These are phyloP conservation scores for Sugiyamaella castrensis DNA, from an alignment of 1,139 yeast genomes.

Conservation along the genomic window DNA sequence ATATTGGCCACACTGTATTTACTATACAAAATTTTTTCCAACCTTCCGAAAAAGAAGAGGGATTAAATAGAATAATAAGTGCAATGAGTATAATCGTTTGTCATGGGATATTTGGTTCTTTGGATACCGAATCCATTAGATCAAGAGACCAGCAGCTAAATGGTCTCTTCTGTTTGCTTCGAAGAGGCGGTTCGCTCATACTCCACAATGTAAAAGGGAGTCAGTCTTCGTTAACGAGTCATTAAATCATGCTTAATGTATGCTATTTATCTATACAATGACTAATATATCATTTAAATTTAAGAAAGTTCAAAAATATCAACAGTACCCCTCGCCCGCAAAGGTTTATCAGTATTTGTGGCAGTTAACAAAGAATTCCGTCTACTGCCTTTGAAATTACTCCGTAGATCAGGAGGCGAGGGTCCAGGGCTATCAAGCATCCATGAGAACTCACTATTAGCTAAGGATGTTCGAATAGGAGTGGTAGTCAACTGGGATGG, in stretches of 20 bases:
- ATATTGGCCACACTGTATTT: conserved; percentile 37
- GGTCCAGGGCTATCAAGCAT: conserved; percentile 20
- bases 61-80: neutral
- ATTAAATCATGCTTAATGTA: no score
- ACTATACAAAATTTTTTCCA: conserved; percentile 31
- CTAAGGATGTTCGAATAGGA: conserved; percentile 21
- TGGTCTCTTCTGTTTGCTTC: no score
- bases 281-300: neutral
- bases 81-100: neutral
- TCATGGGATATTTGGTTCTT: no score
- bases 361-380: neutral
- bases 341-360: neutral
- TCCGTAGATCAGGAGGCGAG: conserved; percentile 11
- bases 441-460: conserved; percentile 27
- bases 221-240: neutral
- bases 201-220: no score
- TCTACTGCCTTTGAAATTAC: conserved; percentile 6
- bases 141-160: no score
- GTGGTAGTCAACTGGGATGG: conserved; percentile 9
- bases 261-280: neutral
- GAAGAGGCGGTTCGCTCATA: no score
- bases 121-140: neutral
- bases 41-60: conserved; percentile 2
- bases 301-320: conserved; percentile 13
- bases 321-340: conserved; percentile 2